Percentiles rank a stretch among this genome's conserved stretches.
phyloP scores from a whole-genome alignment of 495 filamentous ascomycete species.

The Talaromyces liani region DNA sequence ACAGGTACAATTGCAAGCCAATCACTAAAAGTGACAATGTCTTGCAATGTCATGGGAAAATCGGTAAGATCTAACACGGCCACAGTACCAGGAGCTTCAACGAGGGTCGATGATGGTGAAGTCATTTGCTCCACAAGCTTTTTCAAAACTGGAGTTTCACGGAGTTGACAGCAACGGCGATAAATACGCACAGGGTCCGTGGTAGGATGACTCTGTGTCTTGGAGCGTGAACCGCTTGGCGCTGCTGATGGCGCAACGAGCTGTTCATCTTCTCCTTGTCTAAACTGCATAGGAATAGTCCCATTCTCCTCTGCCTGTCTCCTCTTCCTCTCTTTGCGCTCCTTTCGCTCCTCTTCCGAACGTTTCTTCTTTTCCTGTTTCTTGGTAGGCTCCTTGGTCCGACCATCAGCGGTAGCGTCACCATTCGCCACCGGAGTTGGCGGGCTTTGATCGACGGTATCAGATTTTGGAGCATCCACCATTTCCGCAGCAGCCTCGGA shows the following conservation, averaged over 20 bases:
- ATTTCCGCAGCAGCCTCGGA: constrained; percentile 54
- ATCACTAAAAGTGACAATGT: constrained; percentile 80
- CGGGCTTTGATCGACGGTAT: background rate
- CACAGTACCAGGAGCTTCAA: constrained; percentile 61
- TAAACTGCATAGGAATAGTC: constrained; percentile 68
- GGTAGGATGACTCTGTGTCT: constrained; percentile 63
- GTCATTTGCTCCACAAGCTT: constrained; percentile 81
- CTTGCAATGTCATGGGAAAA: constrained; percentile 73
- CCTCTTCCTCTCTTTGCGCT: constrained; percentile 75
- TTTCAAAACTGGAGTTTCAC: constrained; percentile 84
- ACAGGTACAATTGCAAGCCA: constrained; percentile 92
- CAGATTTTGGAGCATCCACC: constrained; percentile 33
- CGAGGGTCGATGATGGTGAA: constrained; percentile 52
- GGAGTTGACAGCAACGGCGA: constrained; percentile 83
- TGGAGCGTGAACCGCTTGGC: constrained; percentile 24
- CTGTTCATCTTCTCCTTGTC: constrained; percentile 48
- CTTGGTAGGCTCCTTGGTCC: constrained; percentile 45
- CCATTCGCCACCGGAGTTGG: constrained; percentile 5
- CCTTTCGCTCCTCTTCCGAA: constrained; percentile 79
- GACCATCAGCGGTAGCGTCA: constrained; percentile 26
- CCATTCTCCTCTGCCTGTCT: constrained; percentile 77
- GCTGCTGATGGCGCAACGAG: constrained; percentile 22
- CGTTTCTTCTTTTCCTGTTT: constrained; percentile 91
- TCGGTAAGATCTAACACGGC: constrained; percentile 75
- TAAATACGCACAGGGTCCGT: constrained; percentile 92